Conservation (phyloP, 1,284 basidiomycete species). For the Trichosporon inkin region DNA sequence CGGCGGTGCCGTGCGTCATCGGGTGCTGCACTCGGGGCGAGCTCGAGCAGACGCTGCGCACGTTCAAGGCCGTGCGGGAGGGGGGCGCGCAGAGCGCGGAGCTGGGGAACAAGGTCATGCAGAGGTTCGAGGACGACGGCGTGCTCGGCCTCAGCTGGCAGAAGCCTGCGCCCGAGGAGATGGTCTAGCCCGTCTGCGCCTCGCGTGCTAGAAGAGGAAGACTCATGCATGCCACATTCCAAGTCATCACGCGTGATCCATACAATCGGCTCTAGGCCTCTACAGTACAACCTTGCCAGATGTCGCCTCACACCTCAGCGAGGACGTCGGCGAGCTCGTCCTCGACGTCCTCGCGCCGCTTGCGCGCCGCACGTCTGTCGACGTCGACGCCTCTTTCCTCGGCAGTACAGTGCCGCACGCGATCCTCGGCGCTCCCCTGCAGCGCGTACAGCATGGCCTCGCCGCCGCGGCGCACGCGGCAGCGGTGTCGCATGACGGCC, state of each 20-base stretch:
- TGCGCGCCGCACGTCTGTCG: slow-evolving; percentile 6
- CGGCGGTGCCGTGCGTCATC: slow-evolving; percentile 64
- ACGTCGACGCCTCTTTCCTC: not conserved
- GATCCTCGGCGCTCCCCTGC: slow-evolving; percentile 26
- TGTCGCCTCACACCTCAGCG: not conserved
- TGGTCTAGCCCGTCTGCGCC: slow-evolving; percentile 1
- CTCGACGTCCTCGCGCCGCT: slow-evolving; percentile 21
- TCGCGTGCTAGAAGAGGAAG: too few species aligned
- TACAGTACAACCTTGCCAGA: not conserved
- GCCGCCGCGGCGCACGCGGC: slow-evolving; percentile 27
- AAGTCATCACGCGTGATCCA: not conserved
- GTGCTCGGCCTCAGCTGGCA: slow-evolving; percentile 55
- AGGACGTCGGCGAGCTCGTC: slow-evolving; percentile 29
- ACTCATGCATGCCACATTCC: not conserved
- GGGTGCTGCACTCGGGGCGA: slow-evolving; percentile 59
- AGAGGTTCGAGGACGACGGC: slow-evolving; percentile 56
- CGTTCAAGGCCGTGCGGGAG: slow-evolving; percentile 54
- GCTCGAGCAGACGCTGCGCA: slow-evolving; percentile 68
- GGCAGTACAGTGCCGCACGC: slow-evolving; percentile 15
- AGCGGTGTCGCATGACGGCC: slow-evolving; percentile 35
- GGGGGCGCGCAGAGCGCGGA: slow-evolving; percentile 44
- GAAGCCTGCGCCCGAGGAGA: slow-evolving; percentile 26
- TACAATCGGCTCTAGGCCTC: not conserved
- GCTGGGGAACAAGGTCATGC: slow-evolving; percentile 55
- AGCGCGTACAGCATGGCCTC: slow-evolving; percentile 38